phyloP scores from a whole-genome alignment of 1,139 yeast genomes.

The Diutina neorugosa region DNA sequence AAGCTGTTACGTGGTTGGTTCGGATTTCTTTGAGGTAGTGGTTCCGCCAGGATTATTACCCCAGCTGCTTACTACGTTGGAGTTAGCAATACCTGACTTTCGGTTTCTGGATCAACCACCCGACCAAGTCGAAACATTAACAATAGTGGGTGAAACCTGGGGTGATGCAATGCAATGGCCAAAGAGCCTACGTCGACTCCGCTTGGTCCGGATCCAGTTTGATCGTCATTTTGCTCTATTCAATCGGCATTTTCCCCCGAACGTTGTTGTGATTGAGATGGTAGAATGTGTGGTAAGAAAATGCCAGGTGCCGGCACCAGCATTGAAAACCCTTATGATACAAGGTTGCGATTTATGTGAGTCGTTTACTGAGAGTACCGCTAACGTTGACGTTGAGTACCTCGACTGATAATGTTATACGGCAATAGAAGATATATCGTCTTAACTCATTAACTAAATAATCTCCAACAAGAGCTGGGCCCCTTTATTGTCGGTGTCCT shows the following conservation, averaged over 20 bases:
- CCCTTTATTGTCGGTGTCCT: constrained; percentile 60
- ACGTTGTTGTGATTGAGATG: neutral
- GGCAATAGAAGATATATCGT: neutral
- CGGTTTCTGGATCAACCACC: neutral
- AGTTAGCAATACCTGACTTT: neutral
- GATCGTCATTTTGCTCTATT: neutral
- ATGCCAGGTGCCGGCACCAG: neutral
- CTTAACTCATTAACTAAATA: constrained; percentile 8
- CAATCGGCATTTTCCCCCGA: neutral
- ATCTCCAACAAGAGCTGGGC: constrained; percentile 49
- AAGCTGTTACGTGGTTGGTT: neutral
- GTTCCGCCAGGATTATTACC: neutral
- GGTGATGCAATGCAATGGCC: neutral
- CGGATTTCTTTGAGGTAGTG: neutral
- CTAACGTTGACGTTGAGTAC: neutral
- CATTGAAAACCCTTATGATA: neutral
- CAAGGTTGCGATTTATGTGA: neutral
- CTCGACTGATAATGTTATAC: neutral
- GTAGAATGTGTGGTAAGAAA: neutral
- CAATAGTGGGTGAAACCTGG: neutral
- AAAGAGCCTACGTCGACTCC: neutral
- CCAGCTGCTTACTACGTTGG: neutral
- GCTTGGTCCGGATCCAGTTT: neutral
- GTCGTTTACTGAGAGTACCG: neutral
- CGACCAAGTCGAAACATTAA: neutral